Evolutionary conservation across 1,284 basidiomycete species (phyloP).

Genomic region (Heterobasidion irregulare): DNA sequence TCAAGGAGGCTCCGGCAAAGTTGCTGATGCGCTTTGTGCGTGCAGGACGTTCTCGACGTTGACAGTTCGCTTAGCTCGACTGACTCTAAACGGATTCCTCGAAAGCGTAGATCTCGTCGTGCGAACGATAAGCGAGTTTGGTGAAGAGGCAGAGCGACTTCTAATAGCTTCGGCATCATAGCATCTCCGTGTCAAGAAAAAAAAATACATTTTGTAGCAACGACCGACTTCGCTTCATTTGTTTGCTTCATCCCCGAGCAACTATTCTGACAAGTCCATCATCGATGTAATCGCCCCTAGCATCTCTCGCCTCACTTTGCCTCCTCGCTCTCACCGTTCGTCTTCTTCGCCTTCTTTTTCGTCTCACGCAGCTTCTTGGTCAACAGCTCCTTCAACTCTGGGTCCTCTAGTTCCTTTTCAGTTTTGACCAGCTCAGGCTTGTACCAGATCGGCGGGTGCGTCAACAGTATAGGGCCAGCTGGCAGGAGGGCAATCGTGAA

Average conservation of each 20-base stretch:
- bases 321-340: conserved; percentile 40
- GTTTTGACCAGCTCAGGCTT: conserved; percentile 85
- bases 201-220: background rate
- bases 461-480: conserved; percentile 79
- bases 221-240: conserved; percentile 5
- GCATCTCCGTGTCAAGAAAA: background rate
- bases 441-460: conserved; percentile 87
- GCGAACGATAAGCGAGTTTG: conserved; percentile 76
- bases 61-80: conserved; percentile 76
- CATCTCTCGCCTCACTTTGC: conserved; percentile 9
- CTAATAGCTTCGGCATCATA: background rate
- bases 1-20: background rate
- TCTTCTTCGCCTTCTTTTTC: conserved; percentile 87
- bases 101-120: conserved; percentile 82
- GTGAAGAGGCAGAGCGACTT: conserved; percentile 36
- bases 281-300: background rate
- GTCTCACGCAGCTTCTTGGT: conserved; percentile 77
- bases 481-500: conserved; percentile 89
- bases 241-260: conserved; percentile 3
- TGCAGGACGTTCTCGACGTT: conserved; percentile 64
- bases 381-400: conserved; percentile 74
- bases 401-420: conserved; percentile 84
- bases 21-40: conserved; percentile 5
- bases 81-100: conserved; percentile 77
- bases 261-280: conserved; percentile 1